Base-by-base conservation (phyloP, 2,329 filamentous ascomycete species). In the Exophiala alcalophila region DNA sequence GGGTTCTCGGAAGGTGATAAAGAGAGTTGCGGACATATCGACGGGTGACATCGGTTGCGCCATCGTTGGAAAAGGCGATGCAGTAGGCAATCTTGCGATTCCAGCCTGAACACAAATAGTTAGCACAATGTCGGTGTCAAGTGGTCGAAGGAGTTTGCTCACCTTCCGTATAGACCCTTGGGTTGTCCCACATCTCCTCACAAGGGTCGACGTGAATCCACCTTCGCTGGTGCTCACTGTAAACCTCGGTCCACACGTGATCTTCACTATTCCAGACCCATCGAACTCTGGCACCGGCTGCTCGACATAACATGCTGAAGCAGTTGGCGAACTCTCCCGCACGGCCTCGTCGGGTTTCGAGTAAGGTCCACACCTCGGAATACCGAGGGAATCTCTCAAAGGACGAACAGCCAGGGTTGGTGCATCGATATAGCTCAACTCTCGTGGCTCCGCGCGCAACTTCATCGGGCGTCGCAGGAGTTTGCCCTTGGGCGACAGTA, bases 201-300 rank as follows among this genome's bases (percentile, higher is more conserved):
- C 91, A 96, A 23, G 84, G 83, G 64, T 98, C 92, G 28, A 96
- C 89, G 56, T 97, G 91, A n/a, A 97, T 77, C 92, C 92, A 98
- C 62, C 89, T 81, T 64, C 85, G 83, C 60, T 91, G 84, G 66
- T 95, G 89, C 51, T 92, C 86, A 2, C 90, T 96, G 69, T 95
- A 98, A 10, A 97, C 84, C 59, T 97, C 92, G 1, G 90, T 95
- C 92, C 92, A 98, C 18, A 96, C 87, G 60, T 96, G 87, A 63
- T 97, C 92, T 65, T 97, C 92, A 20, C 85, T 84, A 57, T 97
- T 97, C 92, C 92, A 98, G 8, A 98, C 85, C 92, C 92, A 98
- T 59, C 92, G 81, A 16, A 96, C 89, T 49, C 91, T 80, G 47
- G 85, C 86, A 35, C 91, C 91, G 10, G 97, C 81, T 4, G 92